phyloP scores from a whole-genome alignment of 2,329 filamentous ascomycete genomes.

The Pyricularia grisea region DNA sequence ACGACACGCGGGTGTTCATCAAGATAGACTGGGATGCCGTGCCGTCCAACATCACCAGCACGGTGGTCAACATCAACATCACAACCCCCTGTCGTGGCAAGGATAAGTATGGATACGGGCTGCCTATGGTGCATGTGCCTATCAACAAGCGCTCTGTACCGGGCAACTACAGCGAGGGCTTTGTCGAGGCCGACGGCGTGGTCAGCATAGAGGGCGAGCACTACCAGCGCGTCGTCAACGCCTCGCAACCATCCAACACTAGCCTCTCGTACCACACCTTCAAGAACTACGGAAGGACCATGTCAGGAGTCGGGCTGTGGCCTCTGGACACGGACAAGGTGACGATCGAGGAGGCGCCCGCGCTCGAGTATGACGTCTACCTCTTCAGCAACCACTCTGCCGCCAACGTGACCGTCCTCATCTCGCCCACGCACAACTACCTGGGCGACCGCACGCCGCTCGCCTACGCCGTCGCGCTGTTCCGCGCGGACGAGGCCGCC shows the following conservation, averaged over 20 bases:
- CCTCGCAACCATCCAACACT: conserved; percentile 14
- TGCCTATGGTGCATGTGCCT: conserved; percentile 43
- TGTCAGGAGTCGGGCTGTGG: conserved; percentile 46
- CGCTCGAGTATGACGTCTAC: conserved; percentile 34
- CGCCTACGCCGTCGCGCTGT: conserved; percentile 39
- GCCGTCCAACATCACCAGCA: conserved; percentile 18
- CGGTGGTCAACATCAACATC: conserved; percentile 42
- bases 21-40: conserved; percentile 44
- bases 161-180: conserved; percentile 43
- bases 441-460: conserved; percentile 41
- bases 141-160: conserved; percentile 40
- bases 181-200: conserved; percentile 51
- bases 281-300: conserved; percentile 45
- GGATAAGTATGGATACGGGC: conserved; percentile 28
- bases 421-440: conserved; percentile 45
- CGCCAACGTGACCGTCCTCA: conserved; percentile 36
- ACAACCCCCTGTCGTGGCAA: conserved; percentile 33
- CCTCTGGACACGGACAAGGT: conserved; percentile 42
- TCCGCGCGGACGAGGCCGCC: conserved; percentile 22
- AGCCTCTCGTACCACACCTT: conserved; percentile 41
- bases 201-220: conserved; percentile 46
- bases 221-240: conserved; percentile 31
- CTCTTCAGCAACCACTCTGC: conserved; percentile 14
- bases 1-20: conserved; percentile 35
- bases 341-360: conserved; percentile 36